Percentiles rank a stretch among this genome's conserved stretches.
Evolutionary conservation across 192 early-diverging fungal genomes (phyloP).

Genomic region (Umbelopsis vinacea): DNA sequence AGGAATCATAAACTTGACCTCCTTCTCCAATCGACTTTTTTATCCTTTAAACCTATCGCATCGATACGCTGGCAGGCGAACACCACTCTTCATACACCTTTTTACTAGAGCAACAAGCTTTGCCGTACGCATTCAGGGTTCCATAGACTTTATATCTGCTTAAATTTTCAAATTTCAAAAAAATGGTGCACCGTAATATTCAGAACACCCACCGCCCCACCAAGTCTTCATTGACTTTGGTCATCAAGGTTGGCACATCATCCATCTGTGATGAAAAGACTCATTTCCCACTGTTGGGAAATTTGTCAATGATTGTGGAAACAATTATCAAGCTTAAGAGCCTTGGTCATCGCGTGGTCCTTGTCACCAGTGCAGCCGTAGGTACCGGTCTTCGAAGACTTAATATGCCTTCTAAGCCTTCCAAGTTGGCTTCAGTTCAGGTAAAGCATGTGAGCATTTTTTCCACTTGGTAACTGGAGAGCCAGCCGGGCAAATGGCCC

Average conservation of each 20-base stretch:
- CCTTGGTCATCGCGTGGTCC: conserved; percentile 81
- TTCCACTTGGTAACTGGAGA: conserved; percentile 14
- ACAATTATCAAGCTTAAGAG: conserved; percentile 82
- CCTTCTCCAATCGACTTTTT: not conserved
- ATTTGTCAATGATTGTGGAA: conserved; percentile 91
- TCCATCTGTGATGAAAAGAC: conserved; percentile 95
- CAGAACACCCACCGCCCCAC: conserved; percentile 36
- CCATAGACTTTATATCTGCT: not conserved
- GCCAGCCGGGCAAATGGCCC: not conserved
- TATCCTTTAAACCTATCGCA: not conserved
- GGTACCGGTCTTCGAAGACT: conserved; percentile 87
- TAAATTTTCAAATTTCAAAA: not conserved
- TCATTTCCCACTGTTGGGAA: conserved; percentile 85
- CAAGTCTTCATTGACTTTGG: conserved; percentile 66
- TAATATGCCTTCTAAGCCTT: conserved; percentile 77
- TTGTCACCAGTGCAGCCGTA: conserved; percentile 93
- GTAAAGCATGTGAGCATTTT: conserved; percentile 37
- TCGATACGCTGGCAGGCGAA: conserved; percentile 22
- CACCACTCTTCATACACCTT: conserved; percentile 6
- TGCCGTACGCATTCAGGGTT: conserved; percentile 14
- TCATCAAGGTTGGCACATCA: conserved; percentile 93
- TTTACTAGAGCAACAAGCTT: conserved; percentile 20
- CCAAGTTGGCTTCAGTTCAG: conserved; percentile 73
- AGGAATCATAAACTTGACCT: not conserved
- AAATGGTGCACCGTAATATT: conserved; percentile 33